Evolutionary conservation across 2,329 filamentous ascomycete species (phyloP).

Genomic region (Teratosphaeria epicoccoides): DNA sequence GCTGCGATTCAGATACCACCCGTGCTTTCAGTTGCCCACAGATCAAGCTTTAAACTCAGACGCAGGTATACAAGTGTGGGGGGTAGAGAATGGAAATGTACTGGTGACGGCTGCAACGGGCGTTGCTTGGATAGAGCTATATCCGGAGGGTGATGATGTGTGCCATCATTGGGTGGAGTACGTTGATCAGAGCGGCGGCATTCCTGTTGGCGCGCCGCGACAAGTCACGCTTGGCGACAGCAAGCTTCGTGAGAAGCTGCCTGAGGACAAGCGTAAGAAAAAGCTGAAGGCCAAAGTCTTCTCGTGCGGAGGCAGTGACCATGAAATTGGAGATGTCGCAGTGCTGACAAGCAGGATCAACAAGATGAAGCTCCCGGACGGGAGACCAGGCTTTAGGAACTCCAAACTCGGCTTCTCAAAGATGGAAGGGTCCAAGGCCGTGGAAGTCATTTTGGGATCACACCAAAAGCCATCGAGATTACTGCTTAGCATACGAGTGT

Average conservation of each 20-base stretch:
- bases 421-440: slow-evolving; percentile 57
- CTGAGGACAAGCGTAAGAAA: slow-evolving; percentile 61
- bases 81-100: slow-evolving; percentile 65
- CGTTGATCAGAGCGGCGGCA: slow-evolving; percentile 44
- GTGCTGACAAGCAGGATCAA: slow-evolving; percentile 59
- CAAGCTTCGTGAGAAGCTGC: slow-evolving; percentile 60
- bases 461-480: slow-evolving; percentile 51
- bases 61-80: slow-evolving; percentile 74
- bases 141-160: slow-evolving; percentile 64
- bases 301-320: slow-evolving; percentile 62
- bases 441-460: slow-evolving; percentile 64
- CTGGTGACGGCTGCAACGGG: slow-evolving; percentile 71
- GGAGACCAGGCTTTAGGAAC: slow-evolving; percentile 64
- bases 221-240: slow-evolving; percentile 66
- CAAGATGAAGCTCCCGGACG: slow-evolving; percentile 62
- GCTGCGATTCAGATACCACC: slow-evolving; percentile 80
- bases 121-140: slow-evolving; percentile 77
- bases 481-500: slow-evolving; percentile 63
- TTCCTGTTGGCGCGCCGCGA: slow-evolving; percentile 51
- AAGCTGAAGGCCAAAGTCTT: slow-evolving; percentile 60
- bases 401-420: slow-evolving; percentile 62
- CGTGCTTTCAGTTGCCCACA: slow-evolving; percentile 74
- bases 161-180: slow-evolving; percentile 79
- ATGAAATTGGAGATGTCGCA: slow-evolving; percentile 68
- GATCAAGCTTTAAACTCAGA: slow-evolving; percentile 58